phyloP scores from a whole-genome alignment of 306 rosid species.

The Astragalus membranaceus region DNA sequence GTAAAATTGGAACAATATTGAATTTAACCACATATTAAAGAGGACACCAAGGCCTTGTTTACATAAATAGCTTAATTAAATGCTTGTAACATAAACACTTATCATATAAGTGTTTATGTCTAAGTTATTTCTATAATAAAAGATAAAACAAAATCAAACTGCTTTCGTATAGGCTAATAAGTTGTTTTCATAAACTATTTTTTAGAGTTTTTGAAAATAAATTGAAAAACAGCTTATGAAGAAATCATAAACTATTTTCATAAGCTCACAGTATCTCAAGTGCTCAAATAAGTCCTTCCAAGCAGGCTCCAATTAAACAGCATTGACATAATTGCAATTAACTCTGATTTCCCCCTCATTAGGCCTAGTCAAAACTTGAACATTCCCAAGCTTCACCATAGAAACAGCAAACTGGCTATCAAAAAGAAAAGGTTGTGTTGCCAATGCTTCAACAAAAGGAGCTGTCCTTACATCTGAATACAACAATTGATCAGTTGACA shows the following conservation, averaged over 20 bases:
- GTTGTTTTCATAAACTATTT: no score
- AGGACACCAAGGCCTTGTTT: neutral
- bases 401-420: slow-evolving; percentile 68
- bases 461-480: slow-evolving; percentile 58
- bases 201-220: no score
- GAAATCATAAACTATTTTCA: no score
- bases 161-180: no score
- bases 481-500: slow-evolving; percentile 66
- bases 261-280: no score
- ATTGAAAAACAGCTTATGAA: no score
- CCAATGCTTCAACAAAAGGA: slow-evolving; percentile 61
- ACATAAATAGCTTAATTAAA: no score
- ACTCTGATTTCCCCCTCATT: slow-evolving; percentile 69
- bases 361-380: slow-evolving; percentile 63
- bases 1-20: neutral
- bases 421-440: slow-evolving; percentile 56
- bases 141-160: no score
- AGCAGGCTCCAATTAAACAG: neutral
- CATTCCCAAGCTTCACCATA: slow-evolving; percentile 86
- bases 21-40: neutral
- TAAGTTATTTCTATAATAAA: no score
- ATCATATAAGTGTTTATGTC: no score
- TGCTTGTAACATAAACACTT: no score
- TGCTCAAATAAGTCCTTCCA: no score
- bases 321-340: slow-evolving; percentile 61